These are phyloP conservation scores for Talaromyces sp. DNA, from an alignment of 2,329 filamentous ascomycete species.

Conservation along the genomic window DNA sequence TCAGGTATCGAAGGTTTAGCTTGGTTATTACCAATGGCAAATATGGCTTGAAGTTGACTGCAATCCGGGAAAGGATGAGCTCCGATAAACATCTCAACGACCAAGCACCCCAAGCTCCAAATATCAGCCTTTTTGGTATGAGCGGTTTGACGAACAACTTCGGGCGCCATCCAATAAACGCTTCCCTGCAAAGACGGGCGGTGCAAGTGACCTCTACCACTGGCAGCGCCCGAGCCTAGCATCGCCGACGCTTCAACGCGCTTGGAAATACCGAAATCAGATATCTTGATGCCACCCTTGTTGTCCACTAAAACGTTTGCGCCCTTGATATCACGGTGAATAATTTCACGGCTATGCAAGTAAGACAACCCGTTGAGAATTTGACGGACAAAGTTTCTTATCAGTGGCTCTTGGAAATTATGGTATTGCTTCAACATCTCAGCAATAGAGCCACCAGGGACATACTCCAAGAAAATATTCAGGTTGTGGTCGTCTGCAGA, in stretches of 20 bases:
- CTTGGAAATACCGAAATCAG: conserved; percentile 97
- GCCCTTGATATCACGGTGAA: conserved; percentile 97
- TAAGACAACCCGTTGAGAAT: conserved; percentile 91
- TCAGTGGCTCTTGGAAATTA: conserved; percentile 84
- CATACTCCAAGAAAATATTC: conserved; percentile 99
- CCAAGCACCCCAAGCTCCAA: conserved; percentile 92
- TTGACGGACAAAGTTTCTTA: conserved; percentile 94
- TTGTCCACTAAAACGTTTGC: conserved; percentile 99
- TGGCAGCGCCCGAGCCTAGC: conserved; percentile 44
- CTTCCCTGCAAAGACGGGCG: conserved; percentile 83
- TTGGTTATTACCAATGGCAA: conserved; percentile 89
- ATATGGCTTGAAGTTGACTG: conserved; percentile 95
- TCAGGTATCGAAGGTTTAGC: conserved; percentile 86
- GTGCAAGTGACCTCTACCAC: conserved; percentile 41
- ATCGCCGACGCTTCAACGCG: conserved; percentile 90
- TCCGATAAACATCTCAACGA: conserved; percentile 99
- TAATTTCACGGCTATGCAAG: conserved; percentile 89
- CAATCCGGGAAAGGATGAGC: conserved; percentile 95
- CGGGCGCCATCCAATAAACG: conserved; percentile 99
- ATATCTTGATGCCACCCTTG: conserved; percentile 98
- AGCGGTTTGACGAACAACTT: conserved; percentile 95
- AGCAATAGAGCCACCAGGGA: conserved; percentile 92
- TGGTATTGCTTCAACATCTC: conserved; percentile 99
- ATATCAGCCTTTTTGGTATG: conserved; percentile 99
- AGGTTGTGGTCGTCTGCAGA: conserved; percentile 85